Evolutionary conservation across 2,329 filamentous ascomycete species (phyloP).

Genomic region (Monilinia fructigena): DNA sequence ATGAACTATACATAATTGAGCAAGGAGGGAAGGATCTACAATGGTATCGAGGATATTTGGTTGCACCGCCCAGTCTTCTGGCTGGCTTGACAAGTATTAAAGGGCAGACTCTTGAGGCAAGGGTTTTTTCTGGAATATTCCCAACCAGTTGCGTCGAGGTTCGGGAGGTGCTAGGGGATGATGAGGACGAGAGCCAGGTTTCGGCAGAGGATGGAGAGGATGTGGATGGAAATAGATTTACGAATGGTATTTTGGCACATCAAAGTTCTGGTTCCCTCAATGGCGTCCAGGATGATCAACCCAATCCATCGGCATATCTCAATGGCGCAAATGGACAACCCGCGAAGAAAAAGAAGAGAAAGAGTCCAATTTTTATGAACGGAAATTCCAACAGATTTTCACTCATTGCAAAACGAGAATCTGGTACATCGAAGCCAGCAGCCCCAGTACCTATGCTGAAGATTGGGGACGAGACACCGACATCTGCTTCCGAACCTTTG

Average conservation of each 20-base stretch:
- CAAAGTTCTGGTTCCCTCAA: neutral
- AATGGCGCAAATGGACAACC: constrained; percentile 18
- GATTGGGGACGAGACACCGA: constrained; percentile 94
- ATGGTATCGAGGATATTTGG: constrained; percentile 94
- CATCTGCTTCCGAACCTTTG: constrained; percentile 81
- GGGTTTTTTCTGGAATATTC: constrained; percentile 98
- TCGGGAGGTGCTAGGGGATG: constrained; percentile 82
- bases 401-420: constrained; percentile 57
- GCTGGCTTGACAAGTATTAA: constrained; percentile 87
- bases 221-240: constrained; percentile 23
- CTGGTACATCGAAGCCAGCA: constrained; percentile 70
- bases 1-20: constrained; percentile 98
- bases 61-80: constrained; percentile 88
- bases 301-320: neutral
- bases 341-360: constrained; percentile 29
- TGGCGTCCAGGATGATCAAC: neutral
- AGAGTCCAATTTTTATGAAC: constrained; percentile 30
- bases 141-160: constrained; percentile 93
- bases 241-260: constrained; percentile 25
- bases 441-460: constrained; percentile 97
- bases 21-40: constrained; percentile 80
- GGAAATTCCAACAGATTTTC: constrained; percentile 42
- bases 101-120: constrained; percentile 89
- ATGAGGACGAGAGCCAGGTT: constrained; percentile 50
- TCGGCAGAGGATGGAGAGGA: constrained; percentile 15